Conservation (phyloP, 345 rosid genomes). For the Linum usitatissimum region DNA sequence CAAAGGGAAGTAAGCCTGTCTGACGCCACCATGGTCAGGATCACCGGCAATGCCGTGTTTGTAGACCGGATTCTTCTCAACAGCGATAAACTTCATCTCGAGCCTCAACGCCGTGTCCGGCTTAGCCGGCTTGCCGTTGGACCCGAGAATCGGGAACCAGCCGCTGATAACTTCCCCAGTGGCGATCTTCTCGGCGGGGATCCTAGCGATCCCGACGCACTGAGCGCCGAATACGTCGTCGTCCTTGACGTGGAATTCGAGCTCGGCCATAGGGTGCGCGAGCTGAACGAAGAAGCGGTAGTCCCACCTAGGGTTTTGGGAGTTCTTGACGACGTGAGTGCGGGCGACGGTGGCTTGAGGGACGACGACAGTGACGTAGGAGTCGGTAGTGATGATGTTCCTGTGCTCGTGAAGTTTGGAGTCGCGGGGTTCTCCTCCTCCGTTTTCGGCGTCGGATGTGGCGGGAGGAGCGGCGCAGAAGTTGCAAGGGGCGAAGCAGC, state of each 20-base stretch:
- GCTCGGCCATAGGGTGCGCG: conserved; percentile 53
- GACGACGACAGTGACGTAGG: conserved; percentile 72
- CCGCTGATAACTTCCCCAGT: conserved; percentile 28
- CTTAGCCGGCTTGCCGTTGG: conserved; percentile 44
- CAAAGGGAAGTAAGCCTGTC: conserved; percentile 63
- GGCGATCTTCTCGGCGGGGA: conserved; percentile 39
- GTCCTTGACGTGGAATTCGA: conserved; percentile 80
- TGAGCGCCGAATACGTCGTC: conserved; percentile 76
- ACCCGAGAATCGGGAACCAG: conserved; percentile 42
- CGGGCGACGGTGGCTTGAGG: conserved; percentile 88
- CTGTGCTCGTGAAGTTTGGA: conserved; percentile 21
- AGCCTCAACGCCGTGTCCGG: conserved; percentile 38
- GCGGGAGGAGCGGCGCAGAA: conserved; percentile 13
- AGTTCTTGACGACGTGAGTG: conserved; percentile 61
- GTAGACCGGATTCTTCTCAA: conserved; percentile 44
- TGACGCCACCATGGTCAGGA: conserved; percentile 49
- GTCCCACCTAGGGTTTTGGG: conserved; percentile 57
- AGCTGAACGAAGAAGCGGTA: conserved; percentile 51
- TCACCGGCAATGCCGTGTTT: conserved; percentile 49
- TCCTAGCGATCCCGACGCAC: conserved; percentile 42
- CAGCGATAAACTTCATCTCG: conserved; percentile 54
- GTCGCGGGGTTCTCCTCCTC: conserved; percentile 7
- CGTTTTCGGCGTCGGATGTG: neutral
- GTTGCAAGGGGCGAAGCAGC: conserved; percentile 33
- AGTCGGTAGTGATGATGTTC: conserved; percentile 62